phyloP scores from a whole-genome alignment of 345 rosid species.

The Geranium brycei region DNA sequence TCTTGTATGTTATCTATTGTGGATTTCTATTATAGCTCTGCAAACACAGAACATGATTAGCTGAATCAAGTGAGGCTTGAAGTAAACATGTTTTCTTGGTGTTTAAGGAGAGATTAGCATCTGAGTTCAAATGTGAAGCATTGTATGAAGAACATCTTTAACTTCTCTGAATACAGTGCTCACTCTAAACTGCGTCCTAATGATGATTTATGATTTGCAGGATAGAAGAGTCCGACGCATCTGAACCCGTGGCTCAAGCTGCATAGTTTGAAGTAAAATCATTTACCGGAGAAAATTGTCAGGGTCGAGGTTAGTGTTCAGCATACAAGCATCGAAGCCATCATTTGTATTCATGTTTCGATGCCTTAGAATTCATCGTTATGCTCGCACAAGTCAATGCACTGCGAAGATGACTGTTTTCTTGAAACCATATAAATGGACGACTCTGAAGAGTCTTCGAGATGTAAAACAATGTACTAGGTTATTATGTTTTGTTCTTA shows the following conservation, averaged over 20 bases:
- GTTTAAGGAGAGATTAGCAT: background rate
- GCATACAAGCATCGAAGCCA: background rate
- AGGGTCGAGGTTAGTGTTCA: background rate
- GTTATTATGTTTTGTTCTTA: too few species aligned
- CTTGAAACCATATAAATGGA: background rate
- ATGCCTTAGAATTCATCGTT: background rate
- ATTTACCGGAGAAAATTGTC: background rate
- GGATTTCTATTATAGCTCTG: background rate
- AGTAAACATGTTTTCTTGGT: background rate
- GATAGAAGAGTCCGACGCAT: slow-evolving; percentile 22
- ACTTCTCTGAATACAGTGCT: too few species aligned
- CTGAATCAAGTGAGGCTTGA: background rate
- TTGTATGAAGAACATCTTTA: background rate
- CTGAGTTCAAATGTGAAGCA: background rate
- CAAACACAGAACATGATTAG: background rate
- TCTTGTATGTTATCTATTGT: too few species aligned
- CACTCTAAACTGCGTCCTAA: background rate
- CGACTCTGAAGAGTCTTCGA: background rate
- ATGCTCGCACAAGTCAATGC: background rate
- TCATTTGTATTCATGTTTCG: background rate
- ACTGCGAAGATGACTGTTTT: background rate
- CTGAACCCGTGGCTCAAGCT: slow-evolving; percentile 47
- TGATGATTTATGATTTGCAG: slow-evolving; percentile 18
- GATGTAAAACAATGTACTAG: background rate
- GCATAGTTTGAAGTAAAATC: slow-evolving; percentile 17